These are phyloP conservation scores for Crucibulum parvulum DNA, from an alignment of 1,284 basidiomycete species.

Conservation along the genomic window DNA sequence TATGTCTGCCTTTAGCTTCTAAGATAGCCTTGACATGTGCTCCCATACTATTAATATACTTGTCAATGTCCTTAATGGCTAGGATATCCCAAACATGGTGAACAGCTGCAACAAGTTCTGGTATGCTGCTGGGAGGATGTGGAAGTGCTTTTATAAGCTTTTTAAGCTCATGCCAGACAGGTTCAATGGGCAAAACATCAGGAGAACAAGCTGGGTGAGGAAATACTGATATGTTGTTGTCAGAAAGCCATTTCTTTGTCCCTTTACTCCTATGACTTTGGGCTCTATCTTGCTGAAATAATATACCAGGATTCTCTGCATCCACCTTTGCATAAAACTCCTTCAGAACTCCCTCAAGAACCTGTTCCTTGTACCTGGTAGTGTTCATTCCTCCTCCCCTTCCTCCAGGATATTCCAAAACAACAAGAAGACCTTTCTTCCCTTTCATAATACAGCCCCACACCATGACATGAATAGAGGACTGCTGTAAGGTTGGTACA, in stretches of 20 bases:
- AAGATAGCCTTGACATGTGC: too few relatives aligned
- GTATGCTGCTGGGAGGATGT: background rate
- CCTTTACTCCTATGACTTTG: background rate
- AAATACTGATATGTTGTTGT: background rate
- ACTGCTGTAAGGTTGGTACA: background rate
- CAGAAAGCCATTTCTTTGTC: background rate
- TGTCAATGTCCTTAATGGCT: too few relatives aligned
- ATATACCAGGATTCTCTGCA: background rate
- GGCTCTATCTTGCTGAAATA: constrained; percentile 1
- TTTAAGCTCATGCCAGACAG: constrained; percentile 1
- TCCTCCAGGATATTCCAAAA: background rate
- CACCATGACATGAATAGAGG: background rate
- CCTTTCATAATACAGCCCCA: background rate
- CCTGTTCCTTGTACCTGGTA: background rate
- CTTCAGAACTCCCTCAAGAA: background rate
- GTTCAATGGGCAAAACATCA: background rate
- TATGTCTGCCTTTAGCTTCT: too few relatives aligned
- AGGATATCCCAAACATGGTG: background rate
- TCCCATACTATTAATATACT: too few relatives aligned
- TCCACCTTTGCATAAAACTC: background rate
- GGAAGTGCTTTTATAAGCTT: background rate
- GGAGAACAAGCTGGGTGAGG: background rate
- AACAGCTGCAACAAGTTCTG: background rate
- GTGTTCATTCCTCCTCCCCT: background rate
- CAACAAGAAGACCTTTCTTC: background rate